phyloP scores from a whole-genome alignment of 1,139 yeast species.

The Candida sp. region DNA sequence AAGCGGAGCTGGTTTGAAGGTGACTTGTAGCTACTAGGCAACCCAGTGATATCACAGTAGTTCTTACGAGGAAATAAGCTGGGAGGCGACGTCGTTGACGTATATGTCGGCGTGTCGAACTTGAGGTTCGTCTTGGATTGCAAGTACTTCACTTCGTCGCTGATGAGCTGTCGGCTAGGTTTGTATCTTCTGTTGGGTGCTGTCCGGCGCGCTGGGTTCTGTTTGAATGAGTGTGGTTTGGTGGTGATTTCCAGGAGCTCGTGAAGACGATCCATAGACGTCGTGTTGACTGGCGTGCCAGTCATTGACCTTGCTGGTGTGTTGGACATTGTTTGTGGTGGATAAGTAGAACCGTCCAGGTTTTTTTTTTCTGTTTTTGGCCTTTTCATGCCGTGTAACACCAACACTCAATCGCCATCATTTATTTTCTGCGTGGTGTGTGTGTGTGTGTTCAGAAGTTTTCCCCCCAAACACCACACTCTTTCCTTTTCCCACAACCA shows the following conservation, averaged over 20 bases:
- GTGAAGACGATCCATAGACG: slow-evolving; percentile 24
- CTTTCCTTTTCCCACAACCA: neutral
- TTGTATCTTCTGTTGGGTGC: slow-evolving; percentile 69
- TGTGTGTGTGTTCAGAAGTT: neutral
- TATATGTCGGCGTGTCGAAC: slow-evolving; percentile 59
- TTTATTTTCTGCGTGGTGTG: neutral
- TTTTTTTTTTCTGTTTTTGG: neutral
- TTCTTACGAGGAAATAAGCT: slow-evolving; percentile 79
- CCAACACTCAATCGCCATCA: neutral
- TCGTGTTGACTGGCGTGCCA: slow-evolving; percentile 1
- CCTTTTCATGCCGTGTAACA: slow-evolving; percentile 1
- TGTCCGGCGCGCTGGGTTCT: slow-evolving; percentile 45
- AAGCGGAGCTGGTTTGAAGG: slow-evolving; percentile 81
- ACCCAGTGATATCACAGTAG: slow-evolving; percentile 95
- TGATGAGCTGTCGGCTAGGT: slow-evolving; percentile 72
- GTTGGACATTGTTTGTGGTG: slow-evolving; percentile 2
- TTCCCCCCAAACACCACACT: neutral
- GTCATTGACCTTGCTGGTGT: slow-evolving; percentile 7
- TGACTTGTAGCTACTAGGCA: slow-evolving; percentile 76
- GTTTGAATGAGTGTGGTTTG: slow-evolving; percentile 56
- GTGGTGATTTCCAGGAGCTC: slow-evolving; percentile 47
- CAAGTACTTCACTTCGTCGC: slow-evolving; percentile 77
- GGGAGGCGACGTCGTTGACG: slow-evolving; percentile 84
- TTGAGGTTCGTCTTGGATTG: slow-evolving; percentile 42
- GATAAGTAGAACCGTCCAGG: neutral